These are phyloP conservation scores for Aspergillus baeticus DNA, from an alignment of 495 filamentous ascomycete species.

Conservation along the genomic window DNA sequence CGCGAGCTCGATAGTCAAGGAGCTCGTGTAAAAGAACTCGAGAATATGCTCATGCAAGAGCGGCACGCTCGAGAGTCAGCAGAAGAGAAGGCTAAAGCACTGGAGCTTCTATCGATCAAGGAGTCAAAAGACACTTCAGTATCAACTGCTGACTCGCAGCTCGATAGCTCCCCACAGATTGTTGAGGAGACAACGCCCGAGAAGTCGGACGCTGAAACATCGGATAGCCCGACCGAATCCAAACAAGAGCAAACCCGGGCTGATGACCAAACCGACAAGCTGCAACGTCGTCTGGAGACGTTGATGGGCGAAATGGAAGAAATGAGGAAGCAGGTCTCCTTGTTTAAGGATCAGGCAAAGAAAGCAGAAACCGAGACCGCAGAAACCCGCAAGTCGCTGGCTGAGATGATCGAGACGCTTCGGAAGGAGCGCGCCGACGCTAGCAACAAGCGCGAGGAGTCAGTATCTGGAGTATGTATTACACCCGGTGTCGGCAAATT, in stretches of 20 bases:
- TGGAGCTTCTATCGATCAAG: slow-evolving; percentile 51
- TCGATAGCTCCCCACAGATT: slow-evolving; percentile 14
- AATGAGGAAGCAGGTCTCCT: slow-evolving; percentile 75
- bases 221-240: slow-evolving; percentile 29
- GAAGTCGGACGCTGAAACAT: slow-evolving; percentile 10
- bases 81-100: slow-evolving; percentile 71
- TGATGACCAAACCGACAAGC: slow-evolving; percentile 32
- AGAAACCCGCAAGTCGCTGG: slow-evolving; percentile 66
- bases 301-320: slow-evolving; percentile 83
- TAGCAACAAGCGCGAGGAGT: background rate
- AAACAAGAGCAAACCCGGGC: slow-evolving; percentile 29
- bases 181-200: slow-evolving; percentile 15
- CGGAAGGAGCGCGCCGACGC: slow-evolving; percentile 58
- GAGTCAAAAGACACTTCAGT: slow-evolving; percentile 22
- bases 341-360: slow-evolving; percentile 74
- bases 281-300: slow-evolving; percentile 73
- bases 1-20: slow-evolving; percentile 78
- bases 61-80: slow-evolving; percentile 76
- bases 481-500: slow-evolving; percentile 7
- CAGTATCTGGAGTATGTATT: slow-evolving; percentile 6
- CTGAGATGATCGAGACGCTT: slow-evolving; percentile 86
- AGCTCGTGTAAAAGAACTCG: slow-evolving; percentile 75
- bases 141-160: slow-evolving; percentile 35
- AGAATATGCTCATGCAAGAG: slow-evolving; percentile 75
- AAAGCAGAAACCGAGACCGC: slow-evolving; percentile 73